Percentiles rank a stretch among this genome's conserved stretches.
Conservation (phyloP, 768 basidiomycete genomes). For the Boletus sp. region DNA sequence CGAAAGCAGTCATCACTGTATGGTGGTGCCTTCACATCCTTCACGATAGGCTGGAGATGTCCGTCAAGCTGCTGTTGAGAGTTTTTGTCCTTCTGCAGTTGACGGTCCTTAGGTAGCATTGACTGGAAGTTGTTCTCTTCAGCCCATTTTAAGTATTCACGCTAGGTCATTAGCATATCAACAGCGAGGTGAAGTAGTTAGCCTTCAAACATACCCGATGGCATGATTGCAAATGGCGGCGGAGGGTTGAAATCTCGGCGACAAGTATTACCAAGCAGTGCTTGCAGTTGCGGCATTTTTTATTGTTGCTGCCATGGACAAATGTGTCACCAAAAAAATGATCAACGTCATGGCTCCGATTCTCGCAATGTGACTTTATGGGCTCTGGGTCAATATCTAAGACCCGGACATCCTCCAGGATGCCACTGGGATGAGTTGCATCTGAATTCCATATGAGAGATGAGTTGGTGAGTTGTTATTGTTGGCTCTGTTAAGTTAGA, state of each 20-base stretch:
- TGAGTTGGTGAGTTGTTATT: too few species aligned
- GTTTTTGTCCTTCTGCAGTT: background rate
- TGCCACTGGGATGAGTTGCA: background rate
- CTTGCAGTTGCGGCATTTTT: background rate
- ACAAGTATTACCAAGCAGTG: background rate
- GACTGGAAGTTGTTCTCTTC: background rate
- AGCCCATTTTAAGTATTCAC: background rate
- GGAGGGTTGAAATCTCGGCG: background rate
- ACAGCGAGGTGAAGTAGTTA: background rate
- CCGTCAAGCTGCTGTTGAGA: background rate
- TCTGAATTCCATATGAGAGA: background rate
- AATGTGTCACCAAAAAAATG: background rate
- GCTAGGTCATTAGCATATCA: background rate
- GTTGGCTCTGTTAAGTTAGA: too few species aligned
- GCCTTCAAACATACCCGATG: background rate
- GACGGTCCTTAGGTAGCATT: background rate
- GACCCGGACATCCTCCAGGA: background rate
- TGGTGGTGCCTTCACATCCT: background rate
- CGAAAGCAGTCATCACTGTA: background rate
- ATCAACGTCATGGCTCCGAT: background rate
- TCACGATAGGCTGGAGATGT: background rate
- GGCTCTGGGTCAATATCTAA: background rate
- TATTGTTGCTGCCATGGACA: background rate
- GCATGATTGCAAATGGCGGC: background rate
- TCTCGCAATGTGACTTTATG: background rate